phyloP scores from a whole-genome alignment of 495 filamentous ascomycete genomes.

The Chaetomium tenue region DNA sequence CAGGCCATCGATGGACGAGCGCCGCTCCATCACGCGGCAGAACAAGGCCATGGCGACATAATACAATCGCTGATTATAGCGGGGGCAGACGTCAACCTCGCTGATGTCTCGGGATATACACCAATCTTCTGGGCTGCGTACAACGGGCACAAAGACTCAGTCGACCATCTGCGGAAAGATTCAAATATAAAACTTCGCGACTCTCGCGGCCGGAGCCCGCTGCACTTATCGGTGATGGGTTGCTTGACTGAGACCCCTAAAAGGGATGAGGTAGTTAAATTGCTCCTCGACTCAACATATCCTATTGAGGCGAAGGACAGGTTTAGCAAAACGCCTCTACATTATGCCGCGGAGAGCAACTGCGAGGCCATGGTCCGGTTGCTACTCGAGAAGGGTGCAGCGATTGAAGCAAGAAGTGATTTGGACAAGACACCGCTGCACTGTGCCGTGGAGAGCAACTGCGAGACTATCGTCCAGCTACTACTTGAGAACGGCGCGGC shows the following conservation, averaged over 20 bases:
- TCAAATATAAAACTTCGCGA: constrained; percentile 1
- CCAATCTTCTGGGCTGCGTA: background rate
- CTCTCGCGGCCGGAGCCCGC: background rate
- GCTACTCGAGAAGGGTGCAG: background rate
- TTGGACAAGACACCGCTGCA: background rate
- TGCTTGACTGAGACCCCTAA: background rate
- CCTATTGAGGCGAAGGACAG: background rate
- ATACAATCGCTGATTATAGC: background rate
- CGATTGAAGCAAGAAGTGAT: background rate
- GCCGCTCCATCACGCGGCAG: background rate
- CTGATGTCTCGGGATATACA: background rate
- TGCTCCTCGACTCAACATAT: background rate
- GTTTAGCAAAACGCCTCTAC: background rate
- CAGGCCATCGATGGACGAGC: background rate
- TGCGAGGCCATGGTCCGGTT: background rate
- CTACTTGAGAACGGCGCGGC: background rate
- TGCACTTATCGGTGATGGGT: background rate
- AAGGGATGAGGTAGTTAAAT: background rate
- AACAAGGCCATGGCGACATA: background rate
- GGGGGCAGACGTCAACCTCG: background rate
- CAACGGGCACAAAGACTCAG: background rate
- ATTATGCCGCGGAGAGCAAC: background rate
- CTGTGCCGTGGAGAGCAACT: background rate
- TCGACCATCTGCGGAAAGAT: background rate
- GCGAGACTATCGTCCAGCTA: background rate